phyloP scores from a whole-genome alignment of 2,329 filamentous ascomycete species.

The Sporothrix dimorphospora region DNA sequence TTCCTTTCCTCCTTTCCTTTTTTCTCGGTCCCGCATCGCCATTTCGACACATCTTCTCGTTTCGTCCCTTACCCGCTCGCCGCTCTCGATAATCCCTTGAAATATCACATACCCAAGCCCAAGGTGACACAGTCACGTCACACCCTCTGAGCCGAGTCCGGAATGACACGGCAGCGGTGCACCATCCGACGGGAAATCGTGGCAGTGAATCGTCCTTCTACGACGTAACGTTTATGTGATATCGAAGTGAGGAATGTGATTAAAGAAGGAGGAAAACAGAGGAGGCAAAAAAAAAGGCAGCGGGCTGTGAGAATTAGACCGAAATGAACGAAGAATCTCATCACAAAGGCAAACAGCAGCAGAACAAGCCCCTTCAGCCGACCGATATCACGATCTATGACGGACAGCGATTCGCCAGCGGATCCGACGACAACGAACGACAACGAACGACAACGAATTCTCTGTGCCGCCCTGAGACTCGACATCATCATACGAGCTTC shows the following conservation, averaged over 20 bases:
- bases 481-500: not conserved
- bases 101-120: not conserved
- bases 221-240: no score
- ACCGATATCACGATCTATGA: not conserved
- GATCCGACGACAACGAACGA: not conserved
- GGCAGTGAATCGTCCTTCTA: no score
- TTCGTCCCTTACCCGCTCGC: not conserved
- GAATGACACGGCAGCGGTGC: no score
- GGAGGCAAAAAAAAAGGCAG: no score
- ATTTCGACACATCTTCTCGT: not conserved
- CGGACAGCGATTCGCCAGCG: not conserved
- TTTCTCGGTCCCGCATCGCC: not conserved
- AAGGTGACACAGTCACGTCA: no score
- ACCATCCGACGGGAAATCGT: no score
- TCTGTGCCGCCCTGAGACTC: not conserved
- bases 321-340: not conserved
- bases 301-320: no score
- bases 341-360: not conserved
- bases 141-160: no score
- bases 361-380: not conserved
- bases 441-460: not conserved
- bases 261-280: no score
- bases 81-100: not conserved
- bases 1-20: not conserved
- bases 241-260: no score